Evolutionary conservation across 345 rosid species (phyloP), one percentile per base, ranked within the genome.

Genomic region (Cardamine occulta): DNA sequence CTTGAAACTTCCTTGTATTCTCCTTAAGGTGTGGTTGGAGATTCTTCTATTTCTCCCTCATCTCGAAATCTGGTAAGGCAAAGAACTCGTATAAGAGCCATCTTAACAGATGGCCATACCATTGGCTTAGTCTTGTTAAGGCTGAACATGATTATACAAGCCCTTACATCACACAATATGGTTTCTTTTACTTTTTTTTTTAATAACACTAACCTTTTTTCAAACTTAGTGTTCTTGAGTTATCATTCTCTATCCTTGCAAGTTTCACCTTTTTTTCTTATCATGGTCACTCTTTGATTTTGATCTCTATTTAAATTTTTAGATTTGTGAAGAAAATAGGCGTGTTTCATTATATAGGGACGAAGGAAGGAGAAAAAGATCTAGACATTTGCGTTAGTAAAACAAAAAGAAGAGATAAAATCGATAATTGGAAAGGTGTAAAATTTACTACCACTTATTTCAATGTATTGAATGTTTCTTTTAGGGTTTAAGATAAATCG

Each of bases 141-240:
- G 10, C 81, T 77, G 19, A 79, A 79, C 32, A 88, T 51, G 14
- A 89, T 83, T 0, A 87, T 64, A 48, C 90, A 87, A 8, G 84
- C 89, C 3, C 79, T 80, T 8, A 89, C 73, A 37, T 85, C 92
- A 18, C 92, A 85, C 1, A 88, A 81, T 8, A 86, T 85, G n/a
- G 85, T 80, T 78, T 90, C 91, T 45, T 79, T 74, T 37, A 82
- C 85, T 65, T 87, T 88, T 82, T 88, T 90, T 59, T 17, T 19
- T n/a, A n/a, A 19, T 19, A 19, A 19, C 1, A 19, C 19, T 19
- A 90, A 23, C 53, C 88, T 81, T 70, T 86, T 90, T 80, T 86
- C 59, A 80, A 82, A 2, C 83, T 81, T 14, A 79, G 75, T 55
- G 79, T 80, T 65, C 88, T 84, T 18, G 80, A 70, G 2, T 80